phyloP scores from a whole-genome alignment of 768 basidiomycete genomes.

The Lentinula detonsa region DNA sequence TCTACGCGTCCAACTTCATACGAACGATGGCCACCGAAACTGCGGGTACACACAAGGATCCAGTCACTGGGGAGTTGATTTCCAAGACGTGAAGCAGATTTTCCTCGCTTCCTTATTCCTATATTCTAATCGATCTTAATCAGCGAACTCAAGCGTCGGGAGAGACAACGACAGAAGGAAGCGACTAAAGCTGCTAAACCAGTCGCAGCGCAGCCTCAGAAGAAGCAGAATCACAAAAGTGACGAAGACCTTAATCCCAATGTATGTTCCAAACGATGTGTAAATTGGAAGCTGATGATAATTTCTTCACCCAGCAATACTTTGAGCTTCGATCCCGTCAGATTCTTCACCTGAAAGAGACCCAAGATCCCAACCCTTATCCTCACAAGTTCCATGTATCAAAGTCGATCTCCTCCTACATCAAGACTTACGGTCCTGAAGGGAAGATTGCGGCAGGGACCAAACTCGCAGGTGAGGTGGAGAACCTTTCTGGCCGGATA shows the following conservation, averaged over 20 bases:
- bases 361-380: constrained; percentile 88
- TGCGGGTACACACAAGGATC: constrained; percentile 59
- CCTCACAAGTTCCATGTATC: constrained; percentile 98
- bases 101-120: constrained; percentile 9
- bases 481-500: constrained; percentile 83
- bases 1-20: neutral
- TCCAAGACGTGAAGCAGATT: constrained; percentile 77
- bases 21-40: constrained; percentile 9
- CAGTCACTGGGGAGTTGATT: constrained; percentile 92
- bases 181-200: constrained; percentile 63
- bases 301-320: constrained; percentile 68
- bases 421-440: constrained; percentile 66
- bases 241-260: constrained; percentile 90
- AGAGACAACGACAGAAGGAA: constrained; percentile 83
- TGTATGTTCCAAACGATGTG: constrained; percentile 42
- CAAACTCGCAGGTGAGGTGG: constrained; percentile 52
- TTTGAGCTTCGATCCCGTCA: constrained; percentile 88
- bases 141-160: constrained; percentile 92
- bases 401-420: constrained; percentile 65
- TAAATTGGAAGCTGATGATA: neutral
- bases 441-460: constrained; percentile 63
- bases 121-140: constrained; percentile 19
- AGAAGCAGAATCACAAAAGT: constrained; percentile 37
- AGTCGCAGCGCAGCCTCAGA: constrained; percentile 31
- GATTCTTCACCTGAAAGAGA: constrained; percentile 79